A percentile compares a stretch with the other conserved stretches of the same genome.
phyloP scores from a whole-genome alignment of 148 eudicot species.

The Polygonum maritimum region DNA sequence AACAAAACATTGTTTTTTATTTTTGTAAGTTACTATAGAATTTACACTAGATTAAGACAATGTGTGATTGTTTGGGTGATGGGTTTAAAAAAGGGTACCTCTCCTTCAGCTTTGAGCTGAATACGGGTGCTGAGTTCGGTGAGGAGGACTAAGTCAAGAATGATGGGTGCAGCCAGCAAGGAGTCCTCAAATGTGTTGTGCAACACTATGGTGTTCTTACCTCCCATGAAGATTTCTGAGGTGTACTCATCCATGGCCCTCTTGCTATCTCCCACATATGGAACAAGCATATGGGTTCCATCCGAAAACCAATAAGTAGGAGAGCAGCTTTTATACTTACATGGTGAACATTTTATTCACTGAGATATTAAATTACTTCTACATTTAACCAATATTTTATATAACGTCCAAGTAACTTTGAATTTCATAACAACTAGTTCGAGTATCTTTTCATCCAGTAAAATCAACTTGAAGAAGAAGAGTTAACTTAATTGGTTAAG shows the following conservation, averaged over 20 bases:
- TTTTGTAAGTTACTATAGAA: not conserved
- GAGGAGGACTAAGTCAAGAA: conserved; percentile 86
- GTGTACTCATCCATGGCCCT: conserved; percentile 99
- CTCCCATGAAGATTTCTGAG: conserved; percentile 96
- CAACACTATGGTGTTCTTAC: conserved; percentile 77
- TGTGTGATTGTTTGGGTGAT: not conserved
- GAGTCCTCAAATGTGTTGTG: conserved; percentile 98
- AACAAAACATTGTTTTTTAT: not conserved
- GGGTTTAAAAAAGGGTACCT: conserved; percentile 31
- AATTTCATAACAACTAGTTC: no score
- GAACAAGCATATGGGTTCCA: no score
- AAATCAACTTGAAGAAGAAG: no score
- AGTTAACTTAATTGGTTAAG: no score
- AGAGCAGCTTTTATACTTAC: no score
- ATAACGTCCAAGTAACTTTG: no score
- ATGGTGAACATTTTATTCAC: no score
- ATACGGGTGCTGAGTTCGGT: conserved; percentile 91
- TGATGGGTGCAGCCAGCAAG: conserved; percentile 89
- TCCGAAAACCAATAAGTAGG: no score
- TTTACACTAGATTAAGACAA: not conserved
- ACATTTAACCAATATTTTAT: no score
- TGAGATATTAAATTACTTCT: no score
- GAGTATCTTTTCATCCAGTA: no score
- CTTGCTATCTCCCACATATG: conserved; percentile 94
- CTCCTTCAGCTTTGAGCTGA: conserved; percentile 77